Evolutionary conservation across 139 green algal genomes (phyloP).

Genomic region (Penium margaritaceum): DNA sequence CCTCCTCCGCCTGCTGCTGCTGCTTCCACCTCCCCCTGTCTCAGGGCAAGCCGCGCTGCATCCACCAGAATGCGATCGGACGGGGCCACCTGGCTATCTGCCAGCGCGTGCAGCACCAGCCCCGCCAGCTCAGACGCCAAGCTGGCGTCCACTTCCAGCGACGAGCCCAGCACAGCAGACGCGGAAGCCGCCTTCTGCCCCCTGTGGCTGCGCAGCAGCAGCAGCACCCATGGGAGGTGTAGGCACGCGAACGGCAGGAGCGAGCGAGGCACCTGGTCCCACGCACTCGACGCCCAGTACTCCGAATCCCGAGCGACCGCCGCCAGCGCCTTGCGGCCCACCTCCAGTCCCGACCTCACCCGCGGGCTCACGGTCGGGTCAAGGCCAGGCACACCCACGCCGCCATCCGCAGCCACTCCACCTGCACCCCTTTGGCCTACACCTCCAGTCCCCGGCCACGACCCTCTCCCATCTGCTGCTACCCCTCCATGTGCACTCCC

Average conservation of each 20-base stretch:
- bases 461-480: no score
- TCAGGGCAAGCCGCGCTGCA: constrained; percentile 2
- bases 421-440: not conserved
- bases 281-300: not conserved
- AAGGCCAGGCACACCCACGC: no score
- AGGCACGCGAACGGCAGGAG: constrained; percentile 29
- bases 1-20: not conserved
- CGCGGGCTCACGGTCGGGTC: no score
- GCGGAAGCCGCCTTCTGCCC: not conserved
- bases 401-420: no score
- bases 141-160: not conserved
- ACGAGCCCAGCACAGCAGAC: not conserved
- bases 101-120: constrained; percentile 21
- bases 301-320: not conserved
- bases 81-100: constrained; percentile 15
- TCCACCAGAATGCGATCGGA: constrained; percentile 16
- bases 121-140: no score
- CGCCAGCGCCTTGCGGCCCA: constrained; percentile 10
- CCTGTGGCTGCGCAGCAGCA: constrained; percentile 5
- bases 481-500: no score
- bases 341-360: not conserved
- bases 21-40: not conserved
- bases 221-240: constrained; percentile 21
- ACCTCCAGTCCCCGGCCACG: not conserved
- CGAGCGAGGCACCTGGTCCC: not conserved